Evolutionary conservation across 495 filamentous ascomycete species (phyloP).

Genomic region (Aspergillus heteromorphus): DNA sequence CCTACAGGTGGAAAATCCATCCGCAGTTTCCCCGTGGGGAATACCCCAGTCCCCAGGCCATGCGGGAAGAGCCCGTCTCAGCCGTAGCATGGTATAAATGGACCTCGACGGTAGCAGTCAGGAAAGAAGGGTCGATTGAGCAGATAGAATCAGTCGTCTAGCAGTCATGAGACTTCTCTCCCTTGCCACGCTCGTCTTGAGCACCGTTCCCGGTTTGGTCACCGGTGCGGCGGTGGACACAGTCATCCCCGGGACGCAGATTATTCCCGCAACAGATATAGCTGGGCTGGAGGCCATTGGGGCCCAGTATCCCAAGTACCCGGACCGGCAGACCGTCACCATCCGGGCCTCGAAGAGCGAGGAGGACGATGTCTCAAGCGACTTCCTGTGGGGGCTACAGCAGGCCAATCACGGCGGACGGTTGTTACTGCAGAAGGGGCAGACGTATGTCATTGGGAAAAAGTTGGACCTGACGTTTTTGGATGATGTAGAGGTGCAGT

Average conservation of each 20-base stretch:
- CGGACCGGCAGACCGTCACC: slow-evolving; percentile 39
- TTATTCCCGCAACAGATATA: slow-evolving; percentile 25
- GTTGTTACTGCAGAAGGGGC: slow-evolving; percentile 43
- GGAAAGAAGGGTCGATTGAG: background rate
- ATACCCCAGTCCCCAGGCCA: background rate
- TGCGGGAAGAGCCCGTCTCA: background rate
- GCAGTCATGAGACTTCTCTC: slow-evolving; percentile 22
- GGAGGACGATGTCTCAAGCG: slow-evolving; percentile 47
- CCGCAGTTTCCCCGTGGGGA: background rate
- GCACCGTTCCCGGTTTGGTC: slow-evolving; percentile 14
- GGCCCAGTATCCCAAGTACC: slow-evolving; percentile 25
- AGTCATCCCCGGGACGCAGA: slow-evolving; percentile 21
- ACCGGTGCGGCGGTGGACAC: slow-evolving; percentile 2
- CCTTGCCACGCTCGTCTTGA: slow-evolving; percentile 21
- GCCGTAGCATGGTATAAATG: background rate
- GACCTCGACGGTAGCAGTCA: background rate
- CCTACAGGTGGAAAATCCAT: background rate
- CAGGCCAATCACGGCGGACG: slow-evolving; percentile 51
- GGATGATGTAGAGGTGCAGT: slow-evolving; percentile 49
- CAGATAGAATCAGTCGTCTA: background rate
- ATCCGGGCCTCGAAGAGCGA: slow-evolving; percentile 48
- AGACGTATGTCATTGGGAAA: slow-evolving; percentile 52
- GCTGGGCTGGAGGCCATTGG: slow-evolving; percentile 20
- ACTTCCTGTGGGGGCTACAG: slow-evolving; percentile 48
- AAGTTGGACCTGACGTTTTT: slow-evolving; percentile 53